phyloP scores from a whole-genome alignment of 176 grass and related monocot species.

The Hordeum vulgare region MorexV3_pseudomolecules_assembly NC_058520.1:541835286-541835785 shows the following conservation, averaged over 20 bases:
- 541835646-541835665: background rate
- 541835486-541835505: background rate
- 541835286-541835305: too few species aligned
- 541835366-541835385: too few species aligned
- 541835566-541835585: background rate
- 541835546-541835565: too few species aligned
- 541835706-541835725: background rate
- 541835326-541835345: too few species aligned
- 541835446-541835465: too few species aligned
- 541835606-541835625: background rate
- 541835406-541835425: too few species aligned
- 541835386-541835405: too few species aligned
- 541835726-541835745: background rate
- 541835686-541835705: background rate
- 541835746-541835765: background rate
- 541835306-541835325: too few species aligned
- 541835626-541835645: background rate
- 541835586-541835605: background rate
- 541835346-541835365: too few species aligned
- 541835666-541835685: background rate
- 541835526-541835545: background rate
- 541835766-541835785: background rate
- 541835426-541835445: too few species aligned
- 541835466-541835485: background rate
- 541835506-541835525: background rate